Base-by-base conservation (phyloP, 139 green algal genomes). In the Desmodesmus armatus region DNA sequence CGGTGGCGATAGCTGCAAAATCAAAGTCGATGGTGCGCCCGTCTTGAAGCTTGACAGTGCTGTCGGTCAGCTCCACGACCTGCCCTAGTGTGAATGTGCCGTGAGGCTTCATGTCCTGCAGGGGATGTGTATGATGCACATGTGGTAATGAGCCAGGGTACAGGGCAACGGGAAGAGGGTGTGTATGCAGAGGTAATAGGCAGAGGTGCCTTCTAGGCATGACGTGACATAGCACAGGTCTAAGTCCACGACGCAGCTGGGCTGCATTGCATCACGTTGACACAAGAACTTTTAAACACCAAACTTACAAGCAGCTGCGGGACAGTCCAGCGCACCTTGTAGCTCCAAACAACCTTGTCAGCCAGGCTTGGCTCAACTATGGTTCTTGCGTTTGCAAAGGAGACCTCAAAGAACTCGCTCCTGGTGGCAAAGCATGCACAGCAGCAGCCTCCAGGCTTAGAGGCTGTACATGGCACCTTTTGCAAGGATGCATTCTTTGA, bases 71-170 rank as follows among this genome's bases (percentile, higher is more conserved):
- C 25, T 76, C 3, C 25, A 55, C 39, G 51, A 87, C 82, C 40
- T 82, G n/a, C 3, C 82, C 82, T 15, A 37, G 33, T 35, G 81
- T 44, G 65, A 82, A 82, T 15, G 33, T 72, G 80, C 80, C 80
- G n/a, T 85, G 80, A 40, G 65, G 65, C 51, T 88, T 81, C 39
- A 87, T 25, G 29, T 40, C 43, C 82, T 87, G 72, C 27, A 40
- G 44, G n/a, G n/a, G 75, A 51, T 29, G 33, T 51, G 11, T n/a
- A n/a, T n/a, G n/a, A n/a, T n/a, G n/a, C n/a, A n/a, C n/a, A n/a
- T n/a, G n/a, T n/a, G n/a, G n/a, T n/a, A n/a, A n/a, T 27, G 33
- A 66, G 6, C n/a, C 7, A 13, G 47, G 13, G 13, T 55, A 82
- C 21, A 60, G n/a, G 47, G 3, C 27, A 25, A 82, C 29, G 9